Base-by-base conservation (phyloP, 805 yeast species). In the Candida hispaniensis region DNA sequence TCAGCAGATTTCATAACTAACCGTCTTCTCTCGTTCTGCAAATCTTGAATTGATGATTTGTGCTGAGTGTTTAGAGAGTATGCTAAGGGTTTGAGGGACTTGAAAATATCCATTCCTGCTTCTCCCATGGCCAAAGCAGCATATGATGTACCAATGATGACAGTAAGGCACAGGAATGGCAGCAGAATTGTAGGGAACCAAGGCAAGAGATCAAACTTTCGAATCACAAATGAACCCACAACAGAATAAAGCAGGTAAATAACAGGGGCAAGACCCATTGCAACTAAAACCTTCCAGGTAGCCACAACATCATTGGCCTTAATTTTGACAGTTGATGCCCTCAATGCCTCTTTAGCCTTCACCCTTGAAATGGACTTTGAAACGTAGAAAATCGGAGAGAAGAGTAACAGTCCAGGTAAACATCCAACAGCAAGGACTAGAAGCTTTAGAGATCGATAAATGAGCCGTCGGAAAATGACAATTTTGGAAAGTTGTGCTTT, bases 221-320 rank as follows among this genome's bases (percentile, higher is more conserved):
- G 22, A 10, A 42, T 54, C 4, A 56, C 49, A 41, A 42, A 45
- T n/a, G 69, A 54, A 40, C 52, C 63, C 45, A 55, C 47, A 43
- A 53, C 43, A 39, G 96, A 83, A 58, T 91, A 91, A 39, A 79
- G 63, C 21, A 75, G 71, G 61, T 88, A 91, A 17, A 91, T 61
- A 25, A 82, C 54, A 2, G 98, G 98, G 0, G 96, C 93, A 36
- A 82, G 60, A 4, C 88, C 93, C 70, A 91, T 69, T 19, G 86
- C 75, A 23, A 88, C 83, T 44, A 91, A 63, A 29, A 91, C 77
- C 57, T 91, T 91, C 98, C 98, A 91, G 1, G 97, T 86, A 2
- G 97, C 97, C 41, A 91, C 71, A 15, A 91, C 96, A 56, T 91
- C 98, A 39, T 75, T 78, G 11, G 94, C 98, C 50, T 75, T 75